Evolutionary conservation across 805 yeast species (phyloP).

Genomic region (Suhomyces prunicola): DNA sequence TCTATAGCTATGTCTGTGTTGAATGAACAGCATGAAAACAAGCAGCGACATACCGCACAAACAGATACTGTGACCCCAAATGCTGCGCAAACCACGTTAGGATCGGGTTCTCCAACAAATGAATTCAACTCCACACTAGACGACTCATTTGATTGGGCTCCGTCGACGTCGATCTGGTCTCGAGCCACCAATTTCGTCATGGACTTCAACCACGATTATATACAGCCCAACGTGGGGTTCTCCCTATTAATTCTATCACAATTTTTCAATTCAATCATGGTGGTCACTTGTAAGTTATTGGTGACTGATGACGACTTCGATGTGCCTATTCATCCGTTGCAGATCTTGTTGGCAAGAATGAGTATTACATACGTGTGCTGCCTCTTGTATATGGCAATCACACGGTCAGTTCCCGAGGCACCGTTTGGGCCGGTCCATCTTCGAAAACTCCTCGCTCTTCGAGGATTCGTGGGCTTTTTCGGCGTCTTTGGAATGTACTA

Average conservation of each 20-base stretch:
- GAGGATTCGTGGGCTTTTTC: conserved; percentile 69
- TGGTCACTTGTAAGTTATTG: conserved; percentile 68
- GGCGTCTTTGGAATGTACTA: conserved; percentile 81
- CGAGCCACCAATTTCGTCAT: not conserved
- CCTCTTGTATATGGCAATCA: conserved; percentile 49
- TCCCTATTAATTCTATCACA: conserved; percentile 59
- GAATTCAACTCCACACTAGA: not conserved
- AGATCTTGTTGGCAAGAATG: conserved; percentile 78
- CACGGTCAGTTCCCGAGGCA: conserved; percentile 50
- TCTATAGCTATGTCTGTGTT: not conserved
- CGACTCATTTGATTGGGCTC: not conserved
- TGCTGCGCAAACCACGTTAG: no score
- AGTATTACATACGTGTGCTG: conserved; percentile 62
- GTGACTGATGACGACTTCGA: conserved; percentile 60
- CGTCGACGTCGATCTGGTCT: not conserved
- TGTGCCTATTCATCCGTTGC: conserved; percentile 69
- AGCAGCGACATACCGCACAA: not conserved
- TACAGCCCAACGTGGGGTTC: conserved; percentile 50
- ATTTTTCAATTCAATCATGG: conserved; percentile 74
- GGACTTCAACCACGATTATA: conserved; percentile 3
- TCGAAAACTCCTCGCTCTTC: conserved; percentile 49
- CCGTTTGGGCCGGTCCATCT: conserved; percentile 68
- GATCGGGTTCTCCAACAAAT: no score
- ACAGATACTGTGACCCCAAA: not conserved
- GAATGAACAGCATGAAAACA: not conserved